A percentile compares a stretch with the other conserved stretches of the same genome.
Evolutionary conservation across 176 grass and related monocot genomes (phyloP).

Genomic region (Oryza glumipatula): DNA sequence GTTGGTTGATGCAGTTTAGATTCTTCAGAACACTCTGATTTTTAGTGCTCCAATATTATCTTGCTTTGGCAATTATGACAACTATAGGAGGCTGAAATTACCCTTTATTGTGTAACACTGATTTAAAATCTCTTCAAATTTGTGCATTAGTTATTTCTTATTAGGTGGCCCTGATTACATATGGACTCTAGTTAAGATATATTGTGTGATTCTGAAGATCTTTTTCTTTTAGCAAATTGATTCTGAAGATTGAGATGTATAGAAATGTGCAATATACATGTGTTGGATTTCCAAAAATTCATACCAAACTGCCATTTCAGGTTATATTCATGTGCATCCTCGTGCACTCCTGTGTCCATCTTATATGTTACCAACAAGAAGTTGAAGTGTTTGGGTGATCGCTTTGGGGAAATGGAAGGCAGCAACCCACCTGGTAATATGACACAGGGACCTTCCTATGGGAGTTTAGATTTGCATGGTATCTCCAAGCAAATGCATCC

Average conservation of each 20-base stretch:
- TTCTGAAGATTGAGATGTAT: not conserved
- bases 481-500: conserved; percentile 53
- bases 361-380: conserved; percentile 38
- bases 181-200: not conserved
- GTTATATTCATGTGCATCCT: conserved; percentile 30
- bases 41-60: not conserved
- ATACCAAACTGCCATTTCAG: conserved; percentile 33
- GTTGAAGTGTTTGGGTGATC: not conserved
- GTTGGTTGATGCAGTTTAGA: not conserved
- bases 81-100: not conserved
- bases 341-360: not conserved
- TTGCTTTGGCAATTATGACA: not conserved
- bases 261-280: not conserved
- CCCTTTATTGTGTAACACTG: not conserved
- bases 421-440: conserved; percentile 48
- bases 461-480: conserved; percentile 50
- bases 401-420: conserved; percentile 69
- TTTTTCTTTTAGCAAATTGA: too few species aligned
- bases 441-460: conserved; percentile 57
- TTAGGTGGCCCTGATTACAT: not conserved
- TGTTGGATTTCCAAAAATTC: conserved; percentile 22
- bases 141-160: conserved; percentile 16
- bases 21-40: not conserved
- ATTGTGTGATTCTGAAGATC: not conserved
- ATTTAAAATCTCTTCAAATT: conserved; percentile 7